A percentile compares a stretch with the other conserved stretches of the same genome.
These are phyloP conservation scores for Saccharomyces kudriavzevii DNA, from an alignment of 805 yeast genomes.

Conservation along the genomic window DNA sequence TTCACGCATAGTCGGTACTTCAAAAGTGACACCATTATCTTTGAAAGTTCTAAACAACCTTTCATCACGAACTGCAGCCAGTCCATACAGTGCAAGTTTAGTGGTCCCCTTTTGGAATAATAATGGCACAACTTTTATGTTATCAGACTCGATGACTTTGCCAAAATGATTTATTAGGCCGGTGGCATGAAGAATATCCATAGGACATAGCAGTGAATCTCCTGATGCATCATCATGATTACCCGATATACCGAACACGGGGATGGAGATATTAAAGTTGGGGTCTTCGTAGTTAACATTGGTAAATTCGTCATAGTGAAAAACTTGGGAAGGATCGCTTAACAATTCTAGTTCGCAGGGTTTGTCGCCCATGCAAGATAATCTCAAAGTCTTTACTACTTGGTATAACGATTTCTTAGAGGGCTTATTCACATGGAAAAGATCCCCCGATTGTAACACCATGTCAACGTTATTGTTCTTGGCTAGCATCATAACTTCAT, in stretches of 20 bases:
- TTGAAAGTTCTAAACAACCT: slow-evolving; percentile 73
- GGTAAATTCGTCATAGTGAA: slow-evolving; percentile 52
- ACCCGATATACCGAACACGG: slow-evolving; percentile 88
- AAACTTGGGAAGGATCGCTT: slow-evolving; percentile 63
- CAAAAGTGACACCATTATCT: slow-evolving; percentile 70
- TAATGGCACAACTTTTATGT: slow-evolving; percentile 65
- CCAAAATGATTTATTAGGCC: slow-evolving; percentile 91
- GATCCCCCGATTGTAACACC: slow-evolving; percentile 86
- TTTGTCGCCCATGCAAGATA: slow-evolving; percentile 71
- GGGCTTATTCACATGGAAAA: slow-evolving; percentile 87
- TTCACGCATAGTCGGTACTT: slow-evolving; percentile 51
- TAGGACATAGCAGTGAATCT: slow-evolving; percentile 67
- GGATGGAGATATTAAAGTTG: slow-evolving; percentile 78
- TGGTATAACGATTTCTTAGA: slow-evolving; percentile 78
- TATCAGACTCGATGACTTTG: slow-evolving; percentile 64
- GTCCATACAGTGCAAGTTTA: slow-evolving; percentile 76
- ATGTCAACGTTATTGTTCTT: slow-evolving; percentile 68
- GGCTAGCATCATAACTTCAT: slow-evolving; percentile 73
- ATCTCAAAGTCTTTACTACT: slow-evolving; percentile 63
- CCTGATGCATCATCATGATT: slow-evolving; percentile 97
- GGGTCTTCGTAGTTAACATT: slow-evolving; percentile 86
- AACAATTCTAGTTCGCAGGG: slow-evolving; percentile 81
- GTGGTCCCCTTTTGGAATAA: slow-evolving; percentile 77
- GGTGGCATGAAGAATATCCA: slow-evolving; percentile 72
- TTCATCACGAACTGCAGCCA: slow-evolving; percentile 86